Base-by-base conservation (phyloP, 2,329 filamentous ascomycete genomes). In the Podosphaera leucotricha region DNA sequence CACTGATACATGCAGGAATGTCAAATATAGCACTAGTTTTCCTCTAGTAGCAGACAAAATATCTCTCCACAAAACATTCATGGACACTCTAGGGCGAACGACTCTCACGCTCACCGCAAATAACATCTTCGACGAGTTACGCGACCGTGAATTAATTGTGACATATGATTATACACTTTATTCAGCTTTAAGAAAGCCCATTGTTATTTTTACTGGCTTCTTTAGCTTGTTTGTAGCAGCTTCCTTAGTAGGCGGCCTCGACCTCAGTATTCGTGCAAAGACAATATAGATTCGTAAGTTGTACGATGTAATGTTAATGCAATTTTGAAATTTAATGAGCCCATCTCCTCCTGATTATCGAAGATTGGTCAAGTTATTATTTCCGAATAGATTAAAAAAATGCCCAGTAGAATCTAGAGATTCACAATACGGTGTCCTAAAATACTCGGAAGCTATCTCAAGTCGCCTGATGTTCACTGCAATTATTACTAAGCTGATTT, bases 51-150 rank as follows among this genome's bases (percentile, higher is more conserved):
- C 70, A 41, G 70, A 73, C 21, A 59, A 60, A 1, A 59, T 75
- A 16, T 72, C 70, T 50, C 62, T 78, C n/a, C 74, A 90, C 64
- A 78, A 77, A 61, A 94, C 86, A 0, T 98, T 85, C 63, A 80
- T 98, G 64, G 90, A 98, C 61, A 95, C 90, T 0, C 55, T 87
- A 26, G 90, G 90, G 48, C 81, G 90, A 50, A 92, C 87, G 0
- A 72, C 77, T 0, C 68, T 98, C 48, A 77, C 71, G 43, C 68
- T 98, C 55, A 80, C 78, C 48, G 82, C 84, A 6, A 70, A 76
- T 53, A 95, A 94, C 60, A 66, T 95, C 43, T 82, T 92, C 1
- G 90, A 98, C 54, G 90, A 95, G 52, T 74, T 86, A 56, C 72
- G 86, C 44, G 84, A 86, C 55, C 76, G 81, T 26, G 77, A 90